phyloP scores from a whole-genome alignment of 805 yeast species.

The Candida ipomoeae region DNA sequence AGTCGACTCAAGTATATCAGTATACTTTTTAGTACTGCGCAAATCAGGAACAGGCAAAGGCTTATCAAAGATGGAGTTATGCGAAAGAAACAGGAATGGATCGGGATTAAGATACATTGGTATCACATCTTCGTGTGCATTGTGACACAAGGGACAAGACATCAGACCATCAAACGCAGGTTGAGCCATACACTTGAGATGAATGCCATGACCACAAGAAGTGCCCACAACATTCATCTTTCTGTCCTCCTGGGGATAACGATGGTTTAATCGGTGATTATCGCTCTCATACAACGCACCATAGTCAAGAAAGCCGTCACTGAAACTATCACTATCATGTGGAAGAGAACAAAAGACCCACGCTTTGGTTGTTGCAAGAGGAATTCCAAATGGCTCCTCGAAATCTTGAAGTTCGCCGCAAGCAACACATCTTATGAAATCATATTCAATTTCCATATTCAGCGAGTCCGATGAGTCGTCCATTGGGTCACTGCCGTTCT shows the following conservation, averaged over 20 bases:
- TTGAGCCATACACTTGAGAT: slow-evolving; percentile 39
- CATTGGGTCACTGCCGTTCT: not conserved
- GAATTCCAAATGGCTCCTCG: slow-evolving; percentile 54
- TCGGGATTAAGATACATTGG: not conserved
- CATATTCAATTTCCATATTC: not conserved
- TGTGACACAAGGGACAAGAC: slow-evolving; percentile 52
- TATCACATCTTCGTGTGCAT: slow-evolving; percentile 26
- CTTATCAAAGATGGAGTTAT: not conserved
- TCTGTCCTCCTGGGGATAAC: slow-evolving; percentile 21
- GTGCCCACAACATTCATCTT: slow-evolving; percentile 1
- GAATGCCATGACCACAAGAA: slow-evolving; percentile 52
- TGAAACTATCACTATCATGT: slow-evolving; percentile 13
- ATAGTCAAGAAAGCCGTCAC: slow-evolving; percentile 20
- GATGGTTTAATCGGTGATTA: not conserved
- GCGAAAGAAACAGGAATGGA: not conserved
- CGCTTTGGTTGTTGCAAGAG: slow-evolving; percentile 45
- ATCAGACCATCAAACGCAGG: slow-evolving; percentile 7
- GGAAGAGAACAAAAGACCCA: slow-evolving; percentile 50
- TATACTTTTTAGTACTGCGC: not conserved
- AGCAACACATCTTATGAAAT: slow-evolving; percentile 19
- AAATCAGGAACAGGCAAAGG: not conserved
- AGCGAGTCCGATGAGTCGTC: not conserved
- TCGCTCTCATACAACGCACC: not conserved
- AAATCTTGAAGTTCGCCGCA: slow-evolving; percentile 23
- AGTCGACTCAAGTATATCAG: not conserved